Conservation (phyloP, 1,139 yeast species). For the Geotrichum australiense region DNA sequence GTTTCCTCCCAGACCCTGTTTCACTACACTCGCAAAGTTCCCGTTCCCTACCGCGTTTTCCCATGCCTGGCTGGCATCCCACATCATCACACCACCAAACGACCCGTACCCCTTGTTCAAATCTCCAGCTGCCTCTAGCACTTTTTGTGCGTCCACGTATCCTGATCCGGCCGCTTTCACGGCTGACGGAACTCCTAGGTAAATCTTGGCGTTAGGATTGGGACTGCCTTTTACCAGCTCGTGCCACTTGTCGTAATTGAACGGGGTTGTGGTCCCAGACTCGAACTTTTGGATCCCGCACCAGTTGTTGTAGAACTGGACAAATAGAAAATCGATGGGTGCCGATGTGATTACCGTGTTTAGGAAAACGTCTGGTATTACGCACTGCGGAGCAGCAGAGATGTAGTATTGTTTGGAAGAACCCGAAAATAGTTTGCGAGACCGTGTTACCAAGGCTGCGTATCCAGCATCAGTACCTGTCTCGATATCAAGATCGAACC, state of each 20-base stretch:
- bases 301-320: conserved; percentile 90
- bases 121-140: conserved; percentile 28
- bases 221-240: conserved; percentile 60
- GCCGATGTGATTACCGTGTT: conserved; percentile 60
- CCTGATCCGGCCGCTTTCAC: conserved; percentile 65
- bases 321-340: conserved; percentile 73
- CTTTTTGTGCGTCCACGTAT: conserved; percentile 42
- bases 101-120: conserved; percentile 34
- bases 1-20: too few relatives aligned
- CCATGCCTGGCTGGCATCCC: too few relatives aligned
- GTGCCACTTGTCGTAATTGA: conserved; percentile 86
- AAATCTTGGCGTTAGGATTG: conserved; percentile 54
- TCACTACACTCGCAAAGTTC: too few relatives aligned
- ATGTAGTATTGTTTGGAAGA: conserved; percentile 54
- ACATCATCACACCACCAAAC: conserved; percentile 81
- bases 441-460: conserved; percentile 44
- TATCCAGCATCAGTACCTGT: conserved; percentile 46
- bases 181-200: conserved; percentile 69
- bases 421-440: conserved; percentile 50
- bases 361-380: conserved; percentile 78
- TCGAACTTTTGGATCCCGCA: conserved; percentile 40
- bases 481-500: conserved; percentile 68
- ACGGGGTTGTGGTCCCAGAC: conserved; percentile 26
- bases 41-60: too few relatives aligned
- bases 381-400: conserved; percentile 95